Conservation (phyloP, 1,139 yeast species). For the Candida sojae region DNA sequence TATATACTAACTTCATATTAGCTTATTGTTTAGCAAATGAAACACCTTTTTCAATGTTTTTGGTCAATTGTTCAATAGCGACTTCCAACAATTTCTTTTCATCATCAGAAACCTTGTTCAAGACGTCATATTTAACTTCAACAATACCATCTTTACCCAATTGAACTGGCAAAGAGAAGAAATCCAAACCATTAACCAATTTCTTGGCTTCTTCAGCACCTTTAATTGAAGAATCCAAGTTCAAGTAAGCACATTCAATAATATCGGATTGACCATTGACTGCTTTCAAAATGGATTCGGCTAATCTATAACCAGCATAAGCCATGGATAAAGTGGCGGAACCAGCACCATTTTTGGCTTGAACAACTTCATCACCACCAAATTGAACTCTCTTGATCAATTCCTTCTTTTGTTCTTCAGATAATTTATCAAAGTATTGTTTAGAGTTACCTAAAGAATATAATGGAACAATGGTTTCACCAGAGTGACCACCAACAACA, state of each 20-base stretch:
- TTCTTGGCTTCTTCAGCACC: conserved; percentile 80
- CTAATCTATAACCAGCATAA: conserved; percentile 94
- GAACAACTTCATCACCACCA: conserved; percentile 98
- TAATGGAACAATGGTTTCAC: conserved; percentile 96
- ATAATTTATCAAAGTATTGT: conserved; percentile 46
- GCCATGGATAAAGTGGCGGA: conserved; percentile 99
- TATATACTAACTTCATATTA: too few relatives aligned
- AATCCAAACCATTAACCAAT: conserved; percentile 76
- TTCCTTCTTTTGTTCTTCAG: conserved; percentile 60
- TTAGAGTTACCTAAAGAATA: conserved; percentile 60
- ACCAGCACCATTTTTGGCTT: conserved; percentile 99
- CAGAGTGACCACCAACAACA: conserved; percentile 98
- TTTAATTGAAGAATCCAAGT: conserved; percentile 41
- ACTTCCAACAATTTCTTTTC: conserved; percentile 77
- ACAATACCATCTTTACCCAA: conserved; percentile 89
- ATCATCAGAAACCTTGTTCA: conserved; percentile 56
- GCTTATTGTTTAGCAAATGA: conserved; percentile 44
- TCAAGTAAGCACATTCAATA: conserved; percentile 75
- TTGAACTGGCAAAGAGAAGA: conserved; percentile 90
- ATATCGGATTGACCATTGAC: conserved; percentile 68
- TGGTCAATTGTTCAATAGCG: conserved; percentile 81
- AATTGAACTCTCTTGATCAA: conserved; percentile 93
- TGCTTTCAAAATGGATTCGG: conserved; percentile 82
- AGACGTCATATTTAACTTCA: conserved; percentile 50
- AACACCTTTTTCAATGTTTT: conserved; percentile 68